Conservation (phyloP, 139 green algal species). For the Dunaliella primolecta region DNA sequence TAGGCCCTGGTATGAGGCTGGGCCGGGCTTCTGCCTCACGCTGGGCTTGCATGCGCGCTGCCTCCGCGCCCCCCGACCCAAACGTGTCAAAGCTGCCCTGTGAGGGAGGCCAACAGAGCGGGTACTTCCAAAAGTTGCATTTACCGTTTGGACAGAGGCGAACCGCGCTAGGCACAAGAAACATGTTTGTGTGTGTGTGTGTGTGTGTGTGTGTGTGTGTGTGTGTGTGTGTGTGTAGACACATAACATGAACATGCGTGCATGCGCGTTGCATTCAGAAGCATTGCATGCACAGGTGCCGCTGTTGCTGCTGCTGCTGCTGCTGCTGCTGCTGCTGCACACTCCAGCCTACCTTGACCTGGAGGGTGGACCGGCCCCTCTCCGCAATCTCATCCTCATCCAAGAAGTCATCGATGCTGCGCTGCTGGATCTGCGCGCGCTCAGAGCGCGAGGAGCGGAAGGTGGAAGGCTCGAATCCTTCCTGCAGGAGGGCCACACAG, state of each 20-base stretch:
- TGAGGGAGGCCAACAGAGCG: background rate
- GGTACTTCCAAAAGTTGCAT: too few relatives aligned
- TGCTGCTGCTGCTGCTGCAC: too few relatives aligned
- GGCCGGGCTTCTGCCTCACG: constrained; percentile 26
- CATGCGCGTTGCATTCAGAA: too few relatives aligned
- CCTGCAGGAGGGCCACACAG: constrained; percentile 43
- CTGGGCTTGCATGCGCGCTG: constrained; percentile 25
- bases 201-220: too few relatives aligned
- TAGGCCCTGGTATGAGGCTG: constrained; percentile 51
- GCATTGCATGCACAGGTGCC: background rate
- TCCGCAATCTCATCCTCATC: constrained; percentile 93
- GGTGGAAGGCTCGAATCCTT: constrained; percentile 74
- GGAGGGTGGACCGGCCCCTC: constrained; percentile 32
- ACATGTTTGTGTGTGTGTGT: too few relatives aligned
- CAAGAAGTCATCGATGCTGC: constrained; percentile 85
- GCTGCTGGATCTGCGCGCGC: constrained; percentile 39
- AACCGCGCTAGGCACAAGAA: too few relatives aligned
- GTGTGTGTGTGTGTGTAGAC: too few relatives aligned
- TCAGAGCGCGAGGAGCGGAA: constrained; percentile 72
- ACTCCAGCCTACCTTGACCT: constrained; percentile 46
- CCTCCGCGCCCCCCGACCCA: constrained; percentile 49
- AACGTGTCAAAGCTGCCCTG: constrained; percentile 84
- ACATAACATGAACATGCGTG: too few relatives aligned
- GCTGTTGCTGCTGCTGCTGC: too few relatives aligned
- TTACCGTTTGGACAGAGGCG: too few relatives aligned